Base-by-base conservation (phyloP, 2,329 filamentous ascomycete species). In the Colletotrichum salicis region DNA sequence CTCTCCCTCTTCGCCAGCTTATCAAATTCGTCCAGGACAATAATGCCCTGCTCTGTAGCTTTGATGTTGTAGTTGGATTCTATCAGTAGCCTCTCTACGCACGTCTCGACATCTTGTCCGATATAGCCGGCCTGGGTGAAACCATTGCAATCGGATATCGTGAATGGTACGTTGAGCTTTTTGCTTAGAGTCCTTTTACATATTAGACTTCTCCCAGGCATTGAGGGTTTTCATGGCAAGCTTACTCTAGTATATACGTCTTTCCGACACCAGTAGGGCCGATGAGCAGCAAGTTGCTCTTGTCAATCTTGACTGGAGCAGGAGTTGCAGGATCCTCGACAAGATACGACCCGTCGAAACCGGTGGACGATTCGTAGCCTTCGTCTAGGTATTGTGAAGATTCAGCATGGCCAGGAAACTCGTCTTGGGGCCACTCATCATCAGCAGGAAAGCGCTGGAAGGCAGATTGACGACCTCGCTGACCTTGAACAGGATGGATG, bases 91-190 rank as follows among this genome's bases (percentile, higher is more conserved):
- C 96, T 89, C 78, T 98, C 94, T 52, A 99, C 94, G 77, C 96
- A 98, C 0, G 94, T 92, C 79, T 99, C 96, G n/a, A 96, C 96
- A 79, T 99, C 96, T 79, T 98, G 96, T 35, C 96, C 96, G 76
- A 99, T 98, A 77, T 99, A 99, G 31, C 96, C 96, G 5, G 96
- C 96, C 83, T 98, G 96, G 0, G 96, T 98, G 74, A 98, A 95
- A 6, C 95, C 94, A 62, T 96, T 98, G 81, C 96, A 98, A 82
- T 98, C 96, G 73, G 94, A 96, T 82, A 97, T 97, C 73, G 94
- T 95, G 78, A 98, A 97, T 0, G 96, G 96, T 0, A 98, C 95
- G 72, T 96, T 96, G n/a, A 99, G 89, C 64, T 96, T 92, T 78
- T 95, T 92, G 76, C 96, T 96, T 51, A 98, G 85, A 0, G 96